Percentiles rank a stretch among this genome's conserved stretches.
phyloP scores from a whole-genome alignment of 257 asterid species.

The Handroanthus guayacan region DNA sequence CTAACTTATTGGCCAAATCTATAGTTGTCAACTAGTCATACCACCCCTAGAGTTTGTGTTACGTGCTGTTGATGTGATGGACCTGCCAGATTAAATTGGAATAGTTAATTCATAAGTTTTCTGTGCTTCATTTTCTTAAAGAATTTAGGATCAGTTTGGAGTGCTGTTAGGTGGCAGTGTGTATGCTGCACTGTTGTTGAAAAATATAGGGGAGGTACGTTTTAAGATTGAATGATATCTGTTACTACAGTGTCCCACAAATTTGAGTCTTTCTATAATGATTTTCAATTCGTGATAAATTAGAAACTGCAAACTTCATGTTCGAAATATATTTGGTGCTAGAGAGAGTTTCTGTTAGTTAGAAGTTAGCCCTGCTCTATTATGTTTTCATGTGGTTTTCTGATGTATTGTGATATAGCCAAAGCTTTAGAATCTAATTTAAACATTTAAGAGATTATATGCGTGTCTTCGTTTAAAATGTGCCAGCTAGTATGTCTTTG shows the following conservation, averaged over 20 bases:
- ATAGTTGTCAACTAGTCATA: neutral
- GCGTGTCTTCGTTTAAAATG: neutral
- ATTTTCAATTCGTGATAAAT: conserved; percentile 12
- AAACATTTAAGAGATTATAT: neutral
- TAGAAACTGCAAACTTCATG: neutral
- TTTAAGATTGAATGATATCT: neutral
- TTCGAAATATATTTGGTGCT: conserved; percentile 5
- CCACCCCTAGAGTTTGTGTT: neutral
- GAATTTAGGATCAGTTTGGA: neutral
- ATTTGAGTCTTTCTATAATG: neutral
- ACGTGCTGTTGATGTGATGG: conserved; percentile 1
- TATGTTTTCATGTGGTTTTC: neutral
- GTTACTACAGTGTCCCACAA: neutral
- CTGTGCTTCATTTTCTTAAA: neutral
- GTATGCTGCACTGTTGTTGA: neutral
- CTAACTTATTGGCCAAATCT: neutral
- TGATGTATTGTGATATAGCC: neutral
- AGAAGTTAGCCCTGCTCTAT: conserved; percentile 19
- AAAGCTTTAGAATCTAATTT: too few relatives aligned
- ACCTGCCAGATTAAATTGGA: neutral
- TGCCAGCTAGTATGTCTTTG: neutral
- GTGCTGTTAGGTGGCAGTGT: neutral
- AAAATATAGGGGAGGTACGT: neutral
- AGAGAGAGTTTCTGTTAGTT: neutral
- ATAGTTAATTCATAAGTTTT: neutral